Conservation (phyloP, 441 rosid genomes). For the Aquilaria agallochum region DNA sequence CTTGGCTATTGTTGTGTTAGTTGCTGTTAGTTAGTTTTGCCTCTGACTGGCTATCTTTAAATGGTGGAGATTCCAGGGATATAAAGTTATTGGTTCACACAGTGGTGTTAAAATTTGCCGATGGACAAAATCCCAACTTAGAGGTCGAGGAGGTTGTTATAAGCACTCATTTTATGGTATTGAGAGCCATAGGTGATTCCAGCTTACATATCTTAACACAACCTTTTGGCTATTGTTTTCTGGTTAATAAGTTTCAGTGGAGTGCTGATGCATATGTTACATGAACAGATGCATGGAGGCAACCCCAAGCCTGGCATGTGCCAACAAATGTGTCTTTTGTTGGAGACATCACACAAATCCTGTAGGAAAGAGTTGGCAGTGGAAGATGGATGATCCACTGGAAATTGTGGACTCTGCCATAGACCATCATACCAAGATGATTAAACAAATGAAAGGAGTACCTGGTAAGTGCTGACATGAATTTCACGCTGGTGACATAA, state of each 20-base stretch:
- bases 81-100: conserved; percentile 93
- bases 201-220: not conserved
- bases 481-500: too few species aligned
- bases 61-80: conserved; percentile 59
- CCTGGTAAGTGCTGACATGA: conserved; percentile 55
- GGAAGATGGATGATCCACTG: conserved; percentile 97
- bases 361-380: conserved; percentile 97
- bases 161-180: conserved; percentile 98
- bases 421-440: conserved; percentile 86
- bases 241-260: too few species aligned
- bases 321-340: conserved; percentile 96
- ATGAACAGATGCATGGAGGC: conserved; percentile 92
- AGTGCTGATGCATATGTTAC: conserved; percentile 2
- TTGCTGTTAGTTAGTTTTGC: too few species aligned
- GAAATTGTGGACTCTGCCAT: conserved; percentile 82
- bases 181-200: conserved; percentile 87
- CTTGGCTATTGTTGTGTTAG: too few species aligned
- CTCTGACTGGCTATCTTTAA: conserved; percentile 7
- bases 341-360: conserved; percentile 99
- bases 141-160: conserved; percentile 99
- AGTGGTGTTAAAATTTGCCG: conserved; percentile 95
- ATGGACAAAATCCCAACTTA: conserved; percentile 98
- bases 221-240: too few species aligned
- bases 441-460: conserved; percentile 97
- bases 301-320: conserved; percentile 96